phyloP scores from a whole-genome alignment of 305 asterid genomes.

The Petunia hybrid region DNA sequence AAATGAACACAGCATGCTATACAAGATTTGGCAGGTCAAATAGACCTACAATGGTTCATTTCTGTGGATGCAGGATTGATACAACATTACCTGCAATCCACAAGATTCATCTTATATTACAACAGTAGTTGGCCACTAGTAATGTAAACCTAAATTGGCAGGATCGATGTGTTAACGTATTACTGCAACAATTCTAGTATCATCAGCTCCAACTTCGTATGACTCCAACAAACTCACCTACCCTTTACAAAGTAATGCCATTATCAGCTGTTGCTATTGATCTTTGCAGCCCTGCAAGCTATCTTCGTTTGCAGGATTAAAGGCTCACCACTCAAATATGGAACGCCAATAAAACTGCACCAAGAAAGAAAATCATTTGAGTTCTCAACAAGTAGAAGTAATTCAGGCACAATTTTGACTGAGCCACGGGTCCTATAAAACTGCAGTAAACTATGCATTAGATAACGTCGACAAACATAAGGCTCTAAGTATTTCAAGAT shows the following conservation, averaged over 20 bases:
- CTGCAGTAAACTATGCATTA: neutral
- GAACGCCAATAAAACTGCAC: constrained; percentile 27
- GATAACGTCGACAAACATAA: neutral
- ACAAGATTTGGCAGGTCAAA: constrained; percentile 11
- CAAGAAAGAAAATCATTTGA: neutral
- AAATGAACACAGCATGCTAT: constrained; percentile 14
- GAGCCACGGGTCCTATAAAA: neutral
- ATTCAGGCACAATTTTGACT: neutral
- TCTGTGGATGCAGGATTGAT: constrained; percentile 24
- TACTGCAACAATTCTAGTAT: neutral
- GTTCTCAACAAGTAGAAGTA: neutral
- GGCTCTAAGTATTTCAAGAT: neutral
- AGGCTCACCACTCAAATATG: constrained; percentile 23
- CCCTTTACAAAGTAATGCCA: neutral
- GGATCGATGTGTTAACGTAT: constrained; percentile 20
- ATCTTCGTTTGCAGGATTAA: constrained; percentile 18
- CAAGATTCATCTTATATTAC: neutral
- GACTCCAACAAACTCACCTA: neutral
- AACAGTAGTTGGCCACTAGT: constrained; percentile 11
- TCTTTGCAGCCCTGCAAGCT: constrained; percentile 15
- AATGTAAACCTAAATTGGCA: neutral
- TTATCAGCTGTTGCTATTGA: constrained; percentile 26
- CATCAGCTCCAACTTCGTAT: constrained; percentile 7
- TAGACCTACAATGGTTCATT: constrained; percentile 27
- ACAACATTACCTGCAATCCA: constrained; percentile 29